phyloP scores from a whole-genome alignment of 352 stramenopile species.

The Ophiocytium majus region DNA sequence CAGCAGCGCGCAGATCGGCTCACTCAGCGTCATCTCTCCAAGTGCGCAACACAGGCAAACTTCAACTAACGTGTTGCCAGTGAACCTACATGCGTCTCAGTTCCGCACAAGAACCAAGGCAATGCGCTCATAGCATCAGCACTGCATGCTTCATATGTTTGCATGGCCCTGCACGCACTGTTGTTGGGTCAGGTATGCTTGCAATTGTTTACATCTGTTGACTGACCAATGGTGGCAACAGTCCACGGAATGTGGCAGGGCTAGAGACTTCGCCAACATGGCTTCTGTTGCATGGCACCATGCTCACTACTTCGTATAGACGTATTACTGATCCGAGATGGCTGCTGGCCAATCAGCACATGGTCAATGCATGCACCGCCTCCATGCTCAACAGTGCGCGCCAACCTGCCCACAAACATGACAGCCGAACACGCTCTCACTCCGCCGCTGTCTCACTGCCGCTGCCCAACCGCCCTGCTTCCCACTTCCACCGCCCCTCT shows the following conservation, averaged over 20 bases:
- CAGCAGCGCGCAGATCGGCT: neutral
- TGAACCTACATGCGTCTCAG: neutral
- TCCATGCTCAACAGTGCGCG: neutral
- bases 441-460: neutral
- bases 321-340: neutral
- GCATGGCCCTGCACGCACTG: no score
- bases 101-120: no score
- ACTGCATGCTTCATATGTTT: no score
- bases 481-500: neutral
- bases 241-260: no score
- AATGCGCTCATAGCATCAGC: no score
- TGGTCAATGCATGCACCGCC: neutral
- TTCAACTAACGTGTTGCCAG: neutral
- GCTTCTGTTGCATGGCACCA: no score
- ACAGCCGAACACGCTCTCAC: neutral
- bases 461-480: neutral
- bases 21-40: neutral
- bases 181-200: no score
- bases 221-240: no score
- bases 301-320: no score
- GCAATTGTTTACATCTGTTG: no score
- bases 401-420: neutral
- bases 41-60: slow-evolving; percentile 6
- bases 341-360: neutral
- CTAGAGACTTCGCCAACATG: no score